phyloP scores from a whole-genome alignment of 768 basidiomycete genomes.

The Kwoniella dendrophila region DNA sequence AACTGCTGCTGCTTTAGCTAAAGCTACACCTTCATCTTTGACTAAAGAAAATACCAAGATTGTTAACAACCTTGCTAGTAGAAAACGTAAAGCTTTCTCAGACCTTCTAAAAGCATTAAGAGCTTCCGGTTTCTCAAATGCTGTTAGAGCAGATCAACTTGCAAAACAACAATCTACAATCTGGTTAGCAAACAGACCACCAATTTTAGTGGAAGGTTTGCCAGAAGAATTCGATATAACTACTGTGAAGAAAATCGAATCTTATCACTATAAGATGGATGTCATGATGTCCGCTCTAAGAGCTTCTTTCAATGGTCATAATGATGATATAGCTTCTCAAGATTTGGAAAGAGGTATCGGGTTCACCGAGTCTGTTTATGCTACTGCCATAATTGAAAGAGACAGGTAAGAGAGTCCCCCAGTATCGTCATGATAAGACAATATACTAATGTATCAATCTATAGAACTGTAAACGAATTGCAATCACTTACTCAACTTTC shows the following conservation, averaged over 20 bases:
- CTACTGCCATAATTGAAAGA: slow-evolving; percentile 67
- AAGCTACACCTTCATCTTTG: slow-evolving; percentile 58
- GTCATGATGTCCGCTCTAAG: slow-evolving; percentile 70
- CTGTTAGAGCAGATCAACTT: slow-evolving; percentile 71
- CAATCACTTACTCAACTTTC: slow-evolving; percentile 11
- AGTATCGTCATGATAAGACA: not conserved
- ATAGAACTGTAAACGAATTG: slow-evolving; percentile 14
- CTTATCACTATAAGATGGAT: slow-evolving; percentile 60
- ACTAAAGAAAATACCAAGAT: slow-evolving; percentile 61
- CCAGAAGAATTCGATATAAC: slow-evolving; percentile 7
- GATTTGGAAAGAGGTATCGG: slow-evolving; percentile 79
- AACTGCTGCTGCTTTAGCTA: slow-evolving; percentile 54
- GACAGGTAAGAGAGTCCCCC: slow-evolving; percentile 62
- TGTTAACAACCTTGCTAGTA: slow-evolving; percentile 70
- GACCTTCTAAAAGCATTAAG: slow-evolving; percentile 89
- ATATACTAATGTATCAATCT: not conserved
- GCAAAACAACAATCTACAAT: slow-evolving; percentile 54
- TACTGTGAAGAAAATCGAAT: slow-evolving; percentile 30
- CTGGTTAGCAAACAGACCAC: slow-evolving; percentile 36
- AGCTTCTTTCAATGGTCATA: slow-evolving; percentile 67
- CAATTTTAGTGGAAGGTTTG: slow-evolving; percentile 18
- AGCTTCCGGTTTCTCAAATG: slow-evolving; percentile 71
- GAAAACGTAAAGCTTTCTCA: slow-evolving; percentile 87
- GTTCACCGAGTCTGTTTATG: slow-evolving; percentile 77
- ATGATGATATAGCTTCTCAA: slow-evolving; percentile 78